Conservation (phyloP, 148 eudicot genomes). For the Hydrangea macrophylla region DNA sequence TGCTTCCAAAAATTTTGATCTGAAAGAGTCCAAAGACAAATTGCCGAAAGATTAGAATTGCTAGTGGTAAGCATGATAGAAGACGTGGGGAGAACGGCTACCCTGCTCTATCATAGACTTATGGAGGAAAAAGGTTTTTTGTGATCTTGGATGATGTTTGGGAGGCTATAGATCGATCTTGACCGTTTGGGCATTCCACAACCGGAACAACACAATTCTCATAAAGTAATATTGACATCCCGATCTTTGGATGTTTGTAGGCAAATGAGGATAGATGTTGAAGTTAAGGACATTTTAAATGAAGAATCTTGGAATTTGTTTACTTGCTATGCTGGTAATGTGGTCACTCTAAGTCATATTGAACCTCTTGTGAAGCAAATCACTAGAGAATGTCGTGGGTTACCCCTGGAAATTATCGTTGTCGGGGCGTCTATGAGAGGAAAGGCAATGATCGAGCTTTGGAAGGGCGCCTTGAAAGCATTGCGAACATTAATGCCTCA, state of each 20-base stretch:
- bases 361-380: slow-evolving; percentile 2
- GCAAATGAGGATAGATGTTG: not conserved
- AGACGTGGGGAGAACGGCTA: slow-evolving; percentile 7
- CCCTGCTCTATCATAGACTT: slow-evolving; percentile 12
- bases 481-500: not conserved
- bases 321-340: not conserved
- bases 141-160: slow-evolving; percentile 24
- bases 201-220: not conserved
- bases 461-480: slow-evolving; percentile 1
- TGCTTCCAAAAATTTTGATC: slow-evolving; percentile 3
- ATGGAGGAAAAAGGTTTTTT: slow-evolving; percentile 5
- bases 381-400: not conserved
- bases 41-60: slow-evolving; percentile 12
- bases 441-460: slow-evolving; percentile 5
- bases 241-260: slow-evolving; percentile 10
- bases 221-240: slow-evolving; percentile 11
- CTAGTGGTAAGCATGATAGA: slow-evolving; percentile 5
- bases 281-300: not conserved
- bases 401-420: slow-evolving; percentile 11
- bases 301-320: slow-evolving; percentile 15
- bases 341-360: not conserved
- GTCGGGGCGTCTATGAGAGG: slow-evolving; percentile 18
- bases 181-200: slow-evolving; percentile 14
- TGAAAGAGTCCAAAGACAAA: slow-evolving; percentile 16
- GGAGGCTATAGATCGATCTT: slow-evolving; percentile 12